Base-by-base conservation (phyloP, 768 basidiomycete genomes). In the Myochromella boudieri region DNA sequence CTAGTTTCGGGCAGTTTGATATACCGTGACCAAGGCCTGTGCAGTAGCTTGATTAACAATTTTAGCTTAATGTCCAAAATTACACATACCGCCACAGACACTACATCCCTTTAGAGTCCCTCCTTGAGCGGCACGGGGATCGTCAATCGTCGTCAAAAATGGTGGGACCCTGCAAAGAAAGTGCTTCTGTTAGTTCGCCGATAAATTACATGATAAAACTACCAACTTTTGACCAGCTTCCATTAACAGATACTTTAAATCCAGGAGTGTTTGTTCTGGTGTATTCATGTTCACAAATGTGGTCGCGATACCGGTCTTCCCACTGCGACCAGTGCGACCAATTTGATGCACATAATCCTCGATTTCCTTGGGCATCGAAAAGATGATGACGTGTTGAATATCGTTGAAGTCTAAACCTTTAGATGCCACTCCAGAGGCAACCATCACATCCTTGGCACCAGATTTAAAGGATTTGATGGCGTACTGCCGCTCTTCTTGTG, bases 321-420 rank as follows among this genome's bases (percentile, higher is more conserved):
- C 97, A 55, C 90, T 93, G 56, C 97, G 84, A 42, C 97, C 97
- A 6, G 97, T 99, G 50, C 97, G 88, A 21, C 97, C 97, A 55
- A 98, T 98, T 67, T 99, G 95, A 72, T 99, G 97, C 40, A 98
- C 95, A 60, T 99, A 99, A 65, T 99, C 97, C 68, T 99, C 97
- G 53, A 99, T 99, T 71, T 99, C 97, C 67, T 98, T 99, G 0
- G 97, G 97, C 97, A 99, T 98, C 24, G 90, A 85, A 66, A 95
- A 99, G 52, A 97, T 98, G 67, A 99, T 97, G 62, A 98, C 95
- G 64, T 97, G 97, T 58, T 97, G 94, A 48, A 99, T 95, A 60
- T 98, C 97, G 65, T 89, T 94, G 69, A 99, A 99, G 68, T 99
- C 97, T 50, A 99, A 81, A 22, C 97, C 97, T 66, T 99, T 98